Evolutionary conservation across 164 flowering plant genomes (phyloP), one percentile per base, ranked within the genome.

Genomic region (Kingdonia uniflora): DNA sequence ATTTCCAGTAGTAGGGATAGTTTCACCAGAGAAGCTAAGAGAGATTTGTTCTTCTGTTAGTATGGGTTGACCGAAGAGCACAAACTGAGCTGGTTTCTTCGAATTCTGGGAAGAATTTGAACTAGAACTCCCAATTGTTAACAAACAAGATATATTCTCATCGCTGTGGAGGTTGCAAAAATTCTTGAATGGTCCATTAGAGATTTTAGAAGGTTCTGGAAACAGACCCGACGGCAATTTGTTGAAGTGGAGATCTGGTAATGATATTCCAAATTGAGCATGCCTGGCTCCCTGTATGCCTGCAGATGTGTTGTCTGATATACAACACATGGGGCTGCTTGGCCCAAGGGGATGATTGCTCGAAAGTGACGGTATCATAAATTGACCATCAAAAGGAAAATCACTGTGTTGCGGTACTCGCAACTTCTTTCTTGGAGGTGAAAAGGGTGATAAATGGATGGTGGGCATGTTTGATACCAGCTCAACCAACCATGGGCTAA

Each of bases 221-320:
- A 70, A 58, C 55, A 69, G 65, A 61, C 79, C 61, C 44, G 70
- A 51, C 60, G 69, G 82, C 54, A 71, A 62, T 56, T 70, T 77
- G 64, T 68, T 70, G 63, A 69, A 67, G 57, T 62, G 75, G 71
- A 71, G 71, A 65, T 79, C 81, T 38, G 78, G 64, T 51, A 71
- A 66, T 44, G 85, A 59, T 65, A 65, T 47, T 67, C 80, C 73
- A 57, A 66, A 79, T 57, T 75, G 86, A 76, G 78, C 78, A 72
- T 87, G 96, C 96, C 96, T 87, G 96, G 96, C 94, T 85, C 96
- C 96, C 94, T 87, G 96, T 74, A 87, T 84, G 84, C 96, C 84
- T 75, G 83, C 81, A 71, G 87, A 71, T 62, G 65, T 67, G 66
- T 61, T 66, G 59, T 79, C 71, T 16, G 72, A 52, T 54, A 72